Percentiles rank a stretch among this genome's conserved stretches.
Conservation (phyloP, 495 filamentous ascomycete genomes). For the Aspergillus olivimuriae region DNA sequence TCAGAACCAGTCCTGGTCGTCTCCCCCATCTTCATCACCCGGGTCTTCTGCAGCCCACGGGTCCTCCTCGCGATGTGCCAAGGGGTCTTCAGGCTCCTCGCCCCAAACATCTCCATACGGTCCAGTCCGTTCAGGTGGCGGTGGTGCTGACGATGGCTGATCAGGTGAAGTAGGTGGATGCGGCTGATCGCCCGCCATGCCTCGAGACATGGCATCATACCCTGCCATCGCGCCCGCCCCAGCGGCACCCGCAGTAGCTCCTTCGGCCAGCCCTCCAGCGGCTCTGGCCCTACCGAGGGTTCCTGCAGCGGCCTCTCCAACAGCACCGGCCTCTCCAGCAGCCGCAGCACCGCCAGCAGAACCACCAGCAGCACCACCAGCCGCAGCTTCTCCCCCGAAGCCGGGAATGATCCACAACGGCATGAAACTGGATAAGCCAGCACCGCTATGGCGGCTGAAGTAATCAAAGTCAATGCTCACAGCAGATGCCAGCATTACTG, state of each 20-base stretch:
- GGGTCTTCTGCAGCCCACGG: slow-evolving; percentile 23
- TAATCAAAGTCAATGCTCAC: slow-evolving; percentile 70
- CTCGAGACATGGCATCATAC: slow-evolving; percentile 58
- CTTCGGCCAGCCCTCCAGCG: slow-evolving; percentile 35
- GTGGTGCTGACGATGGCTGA: slow-evolving; percentile 14
- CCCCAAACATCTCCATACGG: slow-evolving; percentile 26
- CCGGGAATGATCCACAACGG: slow-evolving; percentile 54
- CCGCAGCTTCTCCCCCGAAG: slow-evolving; percentile 44
- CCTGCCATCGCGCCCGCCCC: slow-evolving; percentile 57
- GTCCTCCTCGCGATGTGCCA: slow-evolving; percentile 28
- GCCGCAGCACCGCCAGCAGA: slow-evolving; percentile 39
- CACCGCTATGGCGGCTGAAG: slow-evolving; percentile 54
- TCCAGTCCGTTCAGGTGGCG: slow-evolving; percentile 9
- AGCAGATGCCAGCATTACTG: slow-evolving; percentile 66
- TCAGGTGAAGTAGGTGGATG: slow-evolving; percentile 14
- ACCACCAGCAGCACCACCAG: slow-evolving; percentile 37
- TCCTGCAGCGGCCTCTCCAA: slow-evolving; percentile 31
- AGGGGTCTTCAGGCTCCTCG: slow-evolving; percentile 25
- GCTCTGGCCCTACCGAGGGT: slow-evolving; percentile 28
- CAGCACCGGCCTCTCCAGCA: slow-evolving; percentile 37
- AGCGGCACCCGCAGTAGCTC: slow-evolving; percentile 35
- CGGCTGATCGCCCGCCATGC: slow-evolving; percentile 20
- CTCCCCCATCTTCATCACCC: slow-evolving; percentile 27
- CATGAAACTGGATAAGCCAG: slow-evolving; percentile 47
- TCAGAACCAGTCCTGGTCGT: slow-evolving; percentile 33